phyloP scores from a whole-genome alignment of 768 basidiomycete genomes.

The Panaeolus papilionaceus region DNA sequence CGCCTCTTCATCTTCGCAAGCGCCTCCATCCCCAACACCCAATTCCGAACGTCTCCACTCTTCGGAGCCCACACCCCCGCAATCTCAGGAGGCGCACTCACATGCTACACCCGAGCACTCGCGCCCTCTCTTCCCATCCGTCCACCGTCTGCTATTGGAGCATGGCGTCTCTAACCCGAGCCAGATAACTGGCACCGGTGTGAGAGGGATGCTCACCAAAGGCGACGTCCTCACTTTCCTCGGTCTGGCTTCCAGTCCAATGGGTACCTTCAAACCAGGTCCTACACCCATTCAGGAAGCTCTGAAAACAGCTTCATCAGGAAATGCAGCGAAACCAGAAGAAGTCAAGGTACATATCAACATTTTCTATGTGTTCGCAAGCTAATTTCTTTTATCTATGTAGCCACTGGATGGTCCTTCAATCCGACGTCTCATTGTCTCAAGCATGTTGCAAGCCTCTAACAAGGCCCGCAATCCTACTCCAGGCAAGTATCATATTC shows the following conservation, averaged over 20 bases:
- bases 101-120: slow-evolving; percentile 54
- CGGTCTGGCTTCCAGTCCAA: slow-evolving; percentile 80
- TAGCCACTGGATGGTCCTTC: slow-evolving; percentile 65
- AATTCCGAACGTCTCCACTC: slow-evolving; percentile 21
- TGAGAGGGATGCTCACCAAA: slow-evolving; percentile 94
- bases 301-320: slow-evolving; percentile 36
- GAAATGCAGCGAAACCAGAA: slow-evolving; percentile 19
- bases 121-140: slow-evolving; percentile 89
- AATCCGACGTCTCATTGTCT: slow-evolving; percentile 70
- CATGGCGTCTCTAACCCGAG: slow-evolving; percentile 63
- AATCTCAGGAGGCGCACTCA: slow-evolving; percentile 39
- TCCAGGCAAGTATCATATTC: slow-evolving; percentile 40
- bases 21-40: slow-evolving; percentile 32
- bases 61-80: slow-evolving; percentile 30
- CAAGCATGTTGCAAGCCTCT: slow-evolving; percentile 61
- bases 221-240: slow-evolving; percentile 91
- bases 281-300: slow-evolving; percentile 40
- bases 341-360: slow-evolving; percentile 3
- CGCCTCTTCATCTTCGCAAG: slow-evolving; percentile 37
- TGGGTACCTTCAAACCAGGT: slow-evolving; percentile 72
- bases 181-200: slow-evolving; percentile 85
- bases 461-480: slow-evolving; percentile 52
- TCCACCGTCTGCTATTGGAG: slow-evolving; percentile 78
- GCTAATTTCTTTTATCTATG: neutral
- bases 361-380: neutral